A percentile compares a stretch with the other conserved stretches of the same genome.
Conservation (phyloP, 768 basidiomycete species). For the Albatrellus ellisii region DNA sequence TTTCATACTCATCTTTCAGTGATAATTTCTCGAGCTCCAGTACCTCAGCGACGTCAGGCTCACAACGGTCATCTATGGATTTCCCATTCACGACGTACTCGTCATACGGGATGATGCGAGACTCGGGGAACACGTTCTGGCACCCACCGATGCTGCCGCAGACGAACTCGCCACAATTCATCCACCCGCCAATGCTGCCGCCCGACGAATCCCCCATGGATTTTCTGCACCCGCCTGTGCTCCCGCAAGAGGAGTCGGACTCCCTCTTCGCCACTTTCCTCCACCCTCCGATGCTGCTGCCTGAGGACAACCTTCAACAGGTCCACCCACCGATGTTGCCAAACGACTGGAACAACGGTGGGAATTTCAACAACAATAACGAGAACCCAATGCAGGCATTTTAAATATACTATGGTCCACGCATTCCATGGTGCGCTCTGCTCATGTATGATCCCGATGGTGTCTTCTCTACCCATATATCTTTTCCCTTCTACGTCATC, state of each 20-base stretch:
- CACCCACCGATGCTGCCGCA: slow-evolving; percentile 60
- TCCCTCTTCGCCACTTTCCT: slow-evolving; percentile 39
- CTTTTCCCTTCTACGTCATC: slow-evolving; percentile 3
- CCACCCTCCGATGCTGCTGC: slow-evolving; percentile 43
- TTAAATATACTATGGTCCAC: slow-evolving; percentile 8
- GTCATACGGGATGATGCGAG: slow-evolving; percentile 28
- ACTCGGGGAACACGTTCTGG: slow-evolving; percentile 50
- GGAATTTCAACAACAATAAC: slow-evolving; percentile 15
- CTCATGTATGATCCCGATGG: no score
- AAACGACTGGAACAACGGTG: slow-evolving; percentile 19
- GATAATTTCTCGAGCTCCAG: slow-evolving; percentile 27
- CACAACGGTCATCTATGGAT: slow-evolving; percentile 53
- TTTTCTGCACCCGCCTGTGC: slow-evolving; percentile 51
- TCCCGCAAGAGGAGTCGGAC: slow-evolving; percentile 48
- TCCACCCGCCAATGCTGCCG: slow-evolving; percentile 59
- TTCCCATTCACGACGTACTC: slow-evolving; percentile 44
- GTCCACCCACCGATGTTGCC: slow-evolving; percentile 25
- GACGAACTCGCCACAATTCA: slow-evolving; percentile 36
- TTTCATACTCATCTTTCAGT: slow-evolving; percentile 42
- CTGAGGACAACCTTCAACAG: slow-evolving; percentile 19
- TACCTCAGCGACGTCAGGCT: slow-evolving; percentile 42
- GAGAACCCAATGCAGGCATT: slow-evolving; percentile 25
- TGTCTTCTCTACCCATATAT: slow-evolving; percentile 1
- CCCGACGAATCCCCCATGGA: slow-evolving; percentile 58
- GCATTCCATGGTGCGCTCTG: slow-evolving; percentile 2